A percentile compares a stretch with the other conserved stretches of the same genome.
Conservation (phyloP, 2,329 filamentous ascomycete species). For the Fusarium pseudoanthophilum region DNA sequence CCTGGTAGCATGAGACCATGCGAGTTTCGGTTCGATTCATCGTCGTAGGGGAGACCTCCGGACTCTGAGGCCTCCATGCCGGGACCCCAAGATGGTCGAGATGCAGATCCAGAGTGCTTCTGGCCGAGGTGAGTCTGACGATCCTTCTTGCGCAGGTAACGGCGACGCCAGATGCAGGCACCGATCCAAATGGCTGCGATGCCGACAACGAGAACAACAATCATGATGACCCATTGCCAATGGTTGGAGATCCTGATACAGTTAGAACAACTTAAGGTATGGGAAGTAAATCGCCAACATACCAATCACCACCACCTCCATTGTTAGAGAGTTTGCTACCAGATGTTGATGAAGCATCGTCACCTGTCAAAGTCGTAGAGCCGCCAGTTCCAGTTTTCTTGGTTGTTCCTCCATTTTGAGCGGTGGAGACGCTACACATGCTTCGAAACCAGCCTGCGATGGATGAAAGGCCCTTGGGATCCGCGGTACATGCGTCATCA, state of each 20-base stretch:
- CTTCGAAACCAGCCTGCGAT: slow-evolving; percentile 77
- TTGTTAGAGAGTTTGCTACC: slow-evolving; percentile 10
- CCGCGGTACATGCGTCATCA: slow-evolving; percentile 63
- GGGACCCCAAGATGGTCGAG: slow-evolving; percentile 51
- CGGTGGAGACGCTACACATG: slow-evolving; percentile 65
- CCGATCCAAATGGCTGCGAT: slow-evolving; percentile 74
- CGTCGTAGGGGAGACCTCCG: slow-evolving; percentile 45
- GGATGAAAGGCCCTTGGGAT: slow-evolving; percentile 57
- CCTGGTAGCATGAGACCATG: slow-evolving; percentile 39
- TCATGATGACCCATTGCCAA: slow-evolving; percentile 84
- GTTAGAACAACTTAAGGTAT: slow-evolving; percentile 3
- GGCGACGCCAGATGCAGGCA: slow-evolving; percentile 77
- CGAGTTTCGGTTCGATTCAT: slow-evolving; percentile 44
- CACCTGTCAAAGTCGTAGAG: slow-evolving; percentile 31
- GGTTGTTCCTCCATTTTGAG: slow-evolving; percentile 22
- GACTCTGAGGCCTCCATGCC: slow-evolving; percentile 40
- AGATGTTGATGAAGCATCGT: slow-evolving; percentile 11
- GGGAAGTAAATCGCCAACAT: slow-evolving; percentile 39
- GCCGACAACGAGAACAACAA: slow-evolving; percentile 77
- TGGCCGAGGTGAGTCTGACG: slow-evolving; percentile 54
- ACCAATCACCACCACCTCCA: slow-evolving; percentile 59
- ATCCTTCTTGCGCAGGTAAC: slow-evolving; percentile 77
- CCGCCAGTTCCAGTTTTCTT: slow-evolving; percentile 1
- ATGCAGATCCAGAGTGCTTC: slow-evolving; percentile 54
- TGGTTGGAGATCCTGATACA: slow-evolving; percentile 71